Evolutionary conservation across 2,329 filamentous ascomycete species (phyloP).

Genomic region (Fusarium verrucosum): DNA sequence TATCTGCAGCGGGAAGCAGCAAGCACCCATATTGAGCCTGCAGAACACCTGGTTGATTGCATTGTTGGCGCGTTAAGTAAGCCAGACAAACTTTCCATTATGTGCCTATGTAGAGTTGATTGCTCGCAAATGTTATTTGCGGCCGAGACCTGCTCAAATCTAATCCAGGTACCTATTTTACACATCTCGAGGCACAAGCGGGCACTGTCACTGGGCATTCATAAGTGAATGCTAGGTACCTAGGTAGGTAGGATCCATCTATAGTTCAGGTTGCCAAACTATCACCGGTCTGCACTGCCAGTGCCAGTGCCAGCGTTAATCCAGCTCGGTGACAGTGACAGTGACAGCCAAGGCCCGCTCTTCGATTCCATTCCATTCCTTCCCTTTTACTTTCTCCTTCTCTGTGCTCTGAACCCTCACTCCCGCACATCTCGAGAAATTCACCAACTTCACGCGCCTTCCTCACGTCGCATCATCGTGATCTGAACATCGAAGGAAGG

Average conservation of each 20-base stretch:
- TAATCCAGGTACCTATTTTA: neutral
- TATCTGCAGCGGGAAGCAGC: conserved; percentile 35
- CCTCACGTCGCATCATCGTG: neutral
- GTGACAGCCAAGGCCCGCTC: neutral
- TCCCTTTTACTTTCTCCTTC: neutral
- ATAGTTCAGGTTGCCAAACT: neutral
- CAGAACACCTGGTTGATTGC: conserved; percentile 6
- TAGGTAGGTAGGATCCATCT: neutral
- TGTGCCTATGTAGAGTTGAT: too few species aligned
- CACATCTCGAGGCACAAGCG: neutral
- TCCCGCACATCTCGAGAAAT: neutral
- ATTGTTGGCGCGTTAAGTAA: conserved; percentile 1
- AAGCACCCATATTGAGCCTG: conserved; percentile 24
- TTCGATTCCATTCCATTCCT: neutral
- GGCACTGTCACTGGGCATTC: conserved; percentile 1
- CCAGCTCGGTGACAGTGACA: neutral
- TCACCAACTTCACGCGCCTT: neutral
- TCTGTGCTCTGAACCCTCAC: neutral
- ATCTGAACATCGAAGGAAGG: conserved; percentile 15
- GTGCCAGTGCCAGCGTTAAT: conserved; percentile 6
- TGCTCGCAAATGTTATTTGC: neutral
- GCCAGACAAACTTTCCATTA: neutral
- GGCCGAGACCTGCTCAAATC: neutral
- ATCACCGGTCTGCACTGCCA: conserved; percentile 6
- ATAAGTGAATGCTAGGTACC: too few species aligned